Base-by-base conservation (phyloP, 2,329 filamentous ascomycete genomes). In the Dendryphion nanum region DNA sequence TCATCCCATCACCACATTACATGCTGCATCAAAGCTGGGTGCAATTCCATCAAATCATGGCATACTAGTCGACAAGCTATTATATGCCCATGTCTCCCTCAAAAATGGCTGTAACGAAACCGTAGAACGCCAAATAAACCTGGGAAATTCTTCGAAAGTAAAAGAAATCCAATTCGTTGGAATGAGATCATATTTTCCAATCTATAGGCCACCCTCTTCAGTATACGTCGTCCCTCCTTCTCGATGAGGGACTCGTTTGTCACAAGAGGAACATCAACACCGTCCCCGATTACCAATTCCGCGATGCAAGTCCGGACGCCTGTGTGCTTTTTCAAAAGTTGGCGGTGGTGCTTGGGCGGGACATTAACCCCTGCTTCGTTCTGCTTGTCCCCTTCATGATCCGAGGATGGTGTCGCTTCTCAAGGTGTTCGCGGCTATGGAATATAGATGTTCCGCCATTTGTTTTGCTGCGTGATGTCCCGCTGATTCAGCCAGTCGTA, bases 241-340 rank as follows among this genome's bases (percentile, higher is more conserved):
- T 33, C 37, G 18, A 41, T 44, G 41, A 32, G 24, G 37, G 38
- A 41, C 41, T 44, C 41, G 41, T 44, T 44, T 44, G 37, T 41
- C 38, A 40, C 17, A 33, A 37, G 41, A 44, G 41, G 41, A 23
- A 44, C 14, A 44, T 24, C 14, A 28, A 38, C 19, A 18, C 37
- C 37, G 18, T 23, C 16, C 20, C 30, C 17, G 10, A 23, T 18
- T 37, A 21, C 29, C 23, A 10, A 26, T 41, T 37, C 16, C 37
- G 15, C 24, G 16, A 34, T 42, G n/a, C n/a, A n/a, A n/a, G 39
- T 37, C 40, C 32, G 29, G 23, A 33, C 40, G 40, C 36, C 21
- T 21, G 32, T 28, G 40, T 23, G 36, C 21, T 21, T 21, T 13
- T 32, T n/a, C 3, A 26, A 26, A n/a, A n/a, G 23, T n/a, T 26